Conservation (phyloP, 371 early-diverging fungal species). For the Syncephalastrum racemosum region DNA sequence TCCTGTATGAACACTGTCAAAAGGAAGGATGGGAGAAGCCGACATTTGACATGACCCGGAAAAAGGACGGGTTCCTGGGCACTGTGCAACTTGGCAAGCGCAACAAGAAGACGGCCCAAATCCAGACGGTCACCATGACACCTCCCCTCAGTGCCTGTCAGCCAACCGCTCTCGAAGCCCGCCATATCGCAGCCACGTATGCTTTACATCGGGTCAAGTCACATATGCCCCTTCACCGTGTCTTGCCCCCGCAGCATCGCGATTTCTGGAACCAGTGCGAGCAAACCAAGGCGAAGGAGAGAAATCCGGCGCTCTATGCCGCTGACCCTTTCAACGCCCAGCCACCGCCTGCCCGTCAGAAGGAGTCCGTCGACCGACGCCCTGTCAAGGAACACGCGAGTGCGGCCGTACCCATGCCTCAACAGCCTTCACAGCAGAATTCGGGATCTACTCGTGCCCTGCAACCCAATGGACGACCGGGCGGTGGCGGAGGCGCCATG, state of each 20-base stretch:
- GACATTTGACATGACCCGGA: constrained; percentile 50
- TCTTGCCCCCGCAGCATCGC: constrained; percentile 76
- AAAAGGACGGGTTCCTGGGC: constrained; percentile 53
- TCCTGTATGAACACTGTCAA: constrained; percentile 80
- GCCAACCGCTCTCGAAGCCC: constrained; percentile 68
- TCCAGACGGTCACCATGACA: constrained; percentile 49
- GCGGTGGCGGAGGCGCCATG: constrained; percentile 21
- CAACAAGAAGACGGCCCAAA: constrained; percentile 72
- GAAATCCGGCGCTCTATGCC: constrained; percentile 60
- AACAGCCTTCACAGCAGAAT: constrained; percentile 11
- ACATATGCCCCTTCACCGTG: constrained; percentile 67
- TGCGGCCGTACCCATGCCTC: constrained; percentile 40
- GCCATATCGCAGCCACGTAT: constrained; percentile 81
- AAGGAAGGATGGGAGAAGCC: constrained; percentile 79
- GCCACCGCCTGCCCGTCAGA: constrained; percentile 28
- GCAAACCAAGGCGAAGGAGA: constrained; percentile 40
- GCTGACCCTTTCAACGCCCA: constrained; percentile 74
- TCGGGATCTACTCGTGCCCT: constrained; percentile 17
- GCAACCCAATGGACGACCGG: constrained; percentile 11
- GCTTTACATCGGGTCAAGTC: constrained; percentile 79
- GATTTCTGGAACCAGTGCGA: constrained; percentile 74
- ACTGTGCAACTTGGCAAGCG: constrained; percentile 62
- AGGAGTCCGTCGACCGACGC: constrained; percentile 13
- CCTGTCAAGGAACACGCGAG: constrained; percentile 33
- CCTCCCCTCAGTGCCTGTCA: constrained; percentile 28